Percentiles rank a stretch among this genome's conserved stretches.
phyloP scores from a whole-genome alignment of 2,329 filamentous ascomycete genomes.

The Colletotrichum cordylinicola region DNA sequence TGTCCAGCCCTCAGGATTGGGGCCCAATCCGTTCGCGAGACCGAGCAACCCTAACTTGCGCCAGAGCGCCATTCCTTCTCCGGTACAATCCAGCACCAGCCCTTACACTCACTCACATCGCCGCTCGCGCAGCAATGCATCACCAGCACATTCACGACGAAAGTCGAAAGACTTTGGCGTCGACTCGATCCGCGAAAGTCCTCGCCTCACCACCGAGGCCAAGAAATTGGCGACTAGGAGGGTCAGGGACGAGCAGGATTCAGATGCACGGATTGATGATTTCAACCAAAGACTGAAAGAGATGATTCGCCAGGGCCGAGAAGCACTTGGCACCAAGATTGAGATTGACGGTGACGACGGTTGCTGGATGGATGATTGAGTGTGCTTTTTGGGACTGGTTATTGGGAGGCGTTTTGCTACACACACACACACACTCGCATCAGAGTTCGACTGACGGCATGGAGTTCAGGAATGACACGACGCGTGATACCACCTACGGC shows the following conservation, averaged over 20 bases:
- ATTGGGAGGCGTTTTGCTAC: neutral
- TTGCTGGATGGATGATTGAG: slow-evolving; percentile 46
- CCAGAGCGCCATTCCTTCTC: slow-evolving; percentile 28
- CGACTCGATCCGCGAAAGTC: slow-evolving; percentile 42
- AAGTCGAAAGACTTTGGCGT: slow-evolving; percentile 28
- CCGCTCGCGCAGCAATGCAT: slow-evolving; percentile 51
- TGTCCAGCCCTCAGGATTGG: slow-evolving; percentile 24
- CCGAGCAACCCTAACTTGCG: slow-evolving; percentile 24
- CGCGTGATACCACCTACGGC: slow-evolving; percentile 16
- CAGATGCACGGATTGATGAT: slow-evolving; percentile 79
- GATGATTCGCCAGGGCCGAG: slow-evolving; percentile 88
- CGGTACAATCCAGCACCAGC: slow-evolving; percentile 17
- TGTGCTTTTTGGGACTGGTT: neutral
- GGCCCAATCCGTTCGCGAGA: slow-evolving; percentile 26
- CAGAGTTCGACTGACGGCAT: neutral
- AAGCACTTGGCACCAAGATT: slow-evolving; percentile 79
- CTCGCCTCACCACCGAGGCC: slow-evolving; percentile 68
- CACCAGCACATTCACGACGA: slow-evolving; percentile 41
- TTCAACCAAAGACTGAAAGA: slow-evolving; percentile 81
- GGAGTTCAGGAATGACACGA: slow-evolving; percentile 5
- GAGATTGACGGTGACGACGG: slow-evolving; percentile 60
- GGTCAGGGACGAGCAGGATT: slow-evolving; percentile 75
- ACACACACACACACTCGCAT: neutral
- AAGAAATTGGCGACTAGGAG: slow-evolving; percentile 76
- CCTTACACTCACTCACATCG: slow-evolving; percentile 38